Percentiles rank a stretch among this genome's conserved stretches.
Evolutionary conservation across 208 protist genomes (phyloP).

Genomic region (Trypanosoma congolense): DNA sequence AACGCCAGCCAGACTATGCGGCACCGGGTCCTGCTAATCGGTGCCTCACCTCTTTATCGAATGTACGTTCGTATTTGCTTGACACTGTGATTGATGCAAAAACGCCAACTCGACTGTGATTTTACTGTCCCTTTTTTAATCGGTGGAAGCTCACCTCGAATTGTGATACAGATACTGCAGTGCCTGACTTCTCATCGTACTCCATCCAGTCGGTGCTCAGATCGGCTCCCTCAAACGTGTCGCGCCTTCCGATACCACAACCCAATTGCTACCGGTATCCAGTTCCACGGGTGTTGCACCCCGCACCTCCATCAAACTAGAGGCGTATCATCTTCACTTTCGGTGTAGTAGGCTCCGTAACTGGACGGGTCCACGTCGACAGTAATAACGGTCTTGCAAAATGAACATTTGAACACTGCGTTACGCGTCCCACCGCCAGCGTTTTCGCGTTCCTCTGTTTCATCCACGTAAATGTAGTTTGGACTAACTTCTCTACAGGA

Average conservation of each 20-base stretch:
- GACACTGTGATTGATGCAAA: too few species aligned
- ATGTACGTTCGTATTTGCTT: too few species aligned
- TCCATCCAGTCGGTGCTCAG: slow-evolving; percentile 67
- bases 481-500: slow-evolving; percentile 44
- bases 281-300: slow-evolving; percentile 56
- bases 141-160: slow-evolving; percentile 36
- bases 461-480: slow-evolving; percentile 52
- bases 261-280: slow-evolving; percentile 60
- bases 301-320: slow-evolving; percentile 59
- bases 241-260: slow-evolving; percentile 24
- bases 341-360: slow-evolving; percentile 7
- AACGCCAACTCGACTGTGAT: too few species aligned
- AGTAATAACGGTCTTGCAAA: slow-evolving; percentile 46
- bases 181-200: slow-evolving; percentile 48
- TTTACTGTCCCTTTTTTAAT: too few species aligned
- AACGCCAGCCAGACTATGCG: too few species aligned
- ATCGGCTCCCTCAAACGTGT: slow-evolving; percentile 51
- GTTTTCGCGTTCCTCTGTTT: slow-evolving; percentile 30
- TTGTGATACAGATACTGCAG: slow-evolving; percentile 32
- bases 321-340: slow-evolving; percentile 11
- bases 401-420: slow-evolving; percentile 46
- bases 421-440: slow-evolving; percentile 54
- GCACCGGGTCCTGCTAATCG: too few species aligned
- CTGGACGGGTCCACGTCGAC: slow-evolving; percentile 27
- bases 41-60: too few species aligned